These are phyloP conservation scores for Euptelea pleiosperma DNA, from an alignment of 164 flowering plant species.

Conservation along the genomic window DNA sequence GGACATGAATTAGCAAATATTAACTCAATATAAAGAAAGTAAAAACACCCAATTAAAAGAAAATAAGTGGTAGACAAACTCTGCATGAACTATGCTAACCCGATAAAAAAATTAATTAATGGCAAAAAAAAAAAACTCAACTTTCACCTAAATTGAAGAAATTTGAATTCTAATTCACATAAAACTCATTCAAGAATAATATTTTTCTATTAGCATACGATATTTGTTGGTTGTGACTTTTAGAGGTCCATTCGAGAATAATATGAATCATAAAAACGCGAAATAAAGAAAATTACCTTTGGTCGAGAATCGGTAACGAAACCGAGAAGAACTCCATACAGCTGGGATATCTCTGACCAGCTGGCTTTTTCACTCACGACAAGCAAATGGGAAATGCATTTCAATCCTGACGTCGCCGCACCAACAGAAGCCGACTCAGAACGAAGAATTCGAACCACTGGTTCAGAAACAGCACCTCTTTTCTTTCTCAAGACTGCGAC, in stretches of 20 bases:
- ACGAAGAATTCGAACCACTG: conserved; percentile 33
- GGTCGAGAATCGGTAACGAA: conserved; percentile 52
- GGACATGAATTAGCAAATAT: no score
- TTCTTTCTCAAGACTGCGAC: conserved; percentile 45
- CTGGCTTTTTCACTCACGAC: conserved; percentile 29
- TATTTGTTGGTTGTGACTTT: no score
- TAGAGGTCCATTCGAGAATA: no score
- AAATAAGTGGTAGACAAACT: neutral
- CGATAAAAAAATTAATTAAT: no score
- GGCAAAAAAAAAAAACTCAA: no score
- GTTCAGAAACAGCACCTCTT: conserved; percentile 27
- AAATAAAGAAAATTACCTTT: conserved; percentile 44
- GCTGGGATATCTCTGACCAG: conserved; percentile 47
- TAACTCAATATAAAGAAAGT: no score
- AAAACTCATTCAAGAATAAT: no score
- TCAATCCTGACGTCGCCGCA: conserved; percentile 45
- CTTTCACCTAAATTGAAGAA: no score
- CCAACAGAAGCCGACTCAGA: conserved; percentile 16
- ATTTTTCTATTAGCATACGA: no score
- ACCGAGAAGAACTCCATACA: conserved; percentile 42
- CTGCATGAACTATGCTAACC: no score
- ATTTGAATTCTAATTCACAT: no score
- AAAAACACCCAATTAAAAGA: neutral
- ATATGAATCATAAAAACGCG: neutral
- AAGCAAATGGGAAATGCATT: conserved; percentile 50